Evolutionary conservation across 192 early-diverging fungal species (phyloP).

Genomic region (Entomortierella chlamydospora): DNA sequence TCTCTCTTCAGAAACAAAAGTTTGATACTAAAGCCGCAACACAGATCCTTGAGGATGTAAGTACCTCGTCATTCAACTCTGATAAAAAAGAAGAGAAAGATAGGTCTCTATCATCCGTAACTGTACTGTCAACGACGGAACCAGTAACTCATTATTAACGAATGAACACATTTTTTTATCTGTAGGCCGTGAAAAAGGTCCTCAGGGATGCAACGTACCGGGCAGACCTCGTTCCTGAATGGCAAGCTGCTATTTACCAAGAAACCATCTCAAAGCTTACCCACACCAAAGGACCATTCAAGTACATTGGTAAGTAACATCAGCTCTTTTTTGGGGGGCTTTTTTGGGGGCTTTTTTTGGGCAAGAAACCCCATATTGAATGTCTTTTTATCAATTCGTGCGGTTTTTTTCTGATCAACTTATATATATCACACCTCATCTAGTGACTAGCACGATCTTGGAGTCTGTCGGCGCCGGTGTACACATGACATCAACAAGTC

Average conservation of each 20-base stretch:
- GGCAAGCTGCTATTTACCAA: slow-evolving; percentile 42
- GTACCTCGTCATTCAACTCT: too few species aligned
- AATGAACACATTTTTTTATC: neutral
- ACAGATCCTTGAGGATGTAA: slow-evolving; percentile 32
- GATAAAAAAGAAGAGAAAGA: too few species aligned
- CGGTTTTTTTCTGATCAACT: too few species aligned
- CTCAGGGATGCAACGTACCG: slow-evolving; percentile 40
- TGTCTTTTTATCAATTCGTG: too few species aligned
- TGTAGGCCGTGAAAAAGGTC: slow-evolving; percentile 43
- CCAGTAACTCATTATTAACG: too few species aligned
- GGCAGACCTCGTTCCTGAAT: slow-evolving; percentile 39
- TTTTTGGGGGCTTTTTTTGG: too few species aligned
- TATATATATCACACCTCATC: too few species aligned
- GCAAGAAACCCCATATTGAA: too few species aligned
- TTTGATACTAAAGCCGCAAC: slow-evolving; percentile 38
- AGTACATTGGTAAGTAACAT: slow-evolving; percentile 33
- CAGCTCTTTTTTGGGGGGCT: neutral
- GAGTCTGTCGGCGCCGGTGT: slow-evolving; percentile 39
- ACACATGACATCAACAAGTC: slow-evolving; percentile 43
- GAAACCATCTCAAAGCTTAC: slow-evolving; percentile 32
- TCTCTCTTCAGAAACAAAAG: slow-evolving; percentile 16
- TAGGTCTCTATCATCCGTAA: too few species aligned
- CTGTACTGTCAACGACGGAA: too few species aligned
- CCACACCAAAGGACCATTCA: slow-evolving; percentile 40
- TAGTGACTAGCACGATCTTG: slow-evolving; percentile 43